These are phyloP conservation scores for Phylloboletellus chloephorus DNA, from an alignment of 1,284 basidiomycete species.

Conservation along the genomic window DNA sequence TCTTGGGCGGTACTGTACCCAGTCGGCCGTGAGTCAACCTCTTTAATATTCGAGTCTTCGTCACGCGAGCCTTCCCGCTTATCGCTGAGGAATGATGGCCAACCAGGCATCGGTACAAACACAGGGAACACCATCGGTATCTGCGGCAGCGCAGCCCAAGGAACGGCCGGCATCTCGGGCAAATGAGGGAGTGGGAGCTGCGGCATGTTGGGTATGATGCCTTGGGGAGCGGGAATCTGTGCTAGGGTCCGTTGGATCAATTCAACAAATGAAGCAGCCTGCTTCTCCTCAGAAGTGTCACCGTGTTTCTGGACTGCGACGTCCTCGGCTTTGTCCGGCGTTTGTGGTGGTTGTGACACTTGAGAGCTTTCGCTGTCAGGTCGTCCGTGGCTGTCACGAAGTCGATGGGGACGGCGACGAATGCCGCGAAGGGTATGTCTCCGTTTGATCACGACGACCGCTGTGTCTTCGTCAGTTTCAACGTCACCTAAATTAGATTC, in stretches of 20 bases:
- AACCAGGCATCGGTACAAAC: constrained; percentile 64
- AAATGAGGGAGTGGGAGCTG: constrained; percentile 54
- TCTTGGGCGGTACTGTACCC: constrained; percentile 51
- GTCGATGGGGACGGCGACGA: constrained; percentile 30
- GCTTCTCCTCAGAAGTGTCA: constrained; percentile 53
- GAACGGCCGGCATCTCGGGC: constrained; percentile 48
- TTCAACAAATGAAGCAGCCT: constrained; percentile 62
- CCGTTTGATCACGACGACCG: constrained; percentile 29
- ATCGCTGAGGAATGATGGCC: constrained; percentile 57
- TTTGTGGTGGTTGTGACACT: constrained; percentile 10
- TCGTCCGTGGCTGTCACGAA: constrained; percentile 27
- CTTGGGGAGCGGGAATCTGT: constrained; percentile 58
- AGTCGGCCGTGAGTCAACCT: constrained; percentile 32
- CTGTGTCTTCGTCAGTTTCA: constrained; percentile 58
- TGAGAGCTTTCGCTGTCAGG: constrained; percentile 18
- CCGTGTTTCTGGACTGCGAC: constrained; percentile 12
- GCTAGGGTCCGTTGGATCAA: constrained; percentile 71
- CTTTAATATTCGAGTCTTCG: constrained; percentile 28
- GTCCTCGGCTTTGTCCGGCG: constrained; percentile 23
- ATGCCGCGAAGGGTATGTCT: constrained; percentile 30
- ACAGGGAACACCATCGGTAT: constrained; percentile 78
- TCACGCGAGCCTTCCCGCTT: constrained; percentile 34
- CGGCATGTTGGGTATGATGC: constrained; percentile 51
- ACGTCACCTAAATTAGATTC: constrained; percentile 64
- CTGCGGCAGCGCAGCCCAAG: constrained; percentile 66